phyloP scores from a whole-genome alignment of 202 grass and related monocot species.

The Tripidium arundinaceum region DNA sequence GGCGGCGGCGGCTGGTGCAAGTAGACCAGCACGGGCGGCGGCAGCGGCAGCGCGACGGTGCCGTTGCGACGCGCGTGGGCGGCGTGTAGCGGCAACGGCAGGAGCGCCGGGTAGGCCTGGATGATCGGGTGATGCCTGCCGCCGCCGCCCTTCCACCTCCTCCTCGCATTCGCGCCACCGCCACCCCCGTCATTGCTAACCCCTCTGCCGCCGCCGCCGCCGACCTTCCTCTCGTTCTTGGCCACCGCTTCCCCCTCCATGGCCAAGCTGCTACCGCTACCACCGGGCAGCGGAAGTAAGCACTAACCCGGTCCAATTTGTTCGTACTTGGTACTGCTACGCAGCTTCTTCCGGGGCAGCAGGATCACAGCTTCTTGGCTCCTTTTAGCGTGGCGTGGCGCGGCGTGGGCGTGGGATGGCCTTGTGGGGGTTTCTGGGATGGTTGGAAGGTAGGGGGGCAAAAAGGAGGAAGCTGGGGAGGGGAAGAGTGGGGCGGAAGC shows the following conservation, averaged over 20 bases:
- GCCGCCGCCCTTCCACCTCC: constrained; percentile 28
- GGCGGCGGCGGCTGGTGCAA: constrained; percentile 50
- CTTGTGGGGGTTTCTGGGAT: constrained; percentile 31
- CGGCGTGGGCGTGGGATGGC: background rate
- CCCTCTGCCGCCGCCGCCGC: constrained; percentile 12
- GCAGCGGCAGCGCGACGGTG: constrained; percentile 45
- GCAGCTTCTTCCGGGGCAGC: constrained; percentile 34
- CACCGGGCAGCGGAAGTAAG: background rate
- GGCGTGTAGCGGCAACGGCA: constrained; percentile 71
- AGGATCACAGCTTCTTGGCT: constrained; percentile 32
- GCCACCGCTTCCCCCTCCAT: constrained; percentile 47
- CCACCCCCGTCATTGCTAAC: constrained; percentile 38
- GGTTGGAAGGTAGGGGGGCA: constrained; percentile 47
- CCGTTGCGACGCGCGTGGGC: constrained; percentile 12
- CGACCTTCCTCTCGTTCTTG: constrained; percentile 45
- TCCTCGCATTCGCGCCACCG: constrained; percentile 44
- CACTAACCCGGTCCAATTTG: constrained; percentile 19
- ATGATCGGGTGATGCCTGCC: constrained; percentile 53
- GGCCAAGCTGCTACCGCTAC: background rate
- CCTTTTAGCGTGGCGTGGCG: constrained; percentile 1
- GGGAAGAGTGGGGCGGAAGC: background rate
- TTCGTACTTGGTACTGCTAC: background rate
- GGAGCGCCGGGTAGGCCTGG: constrained; percentile 75
- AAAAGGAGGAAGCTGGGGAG: constrained; percentile 43
- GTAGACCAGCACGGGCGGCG: constrained; percentile 65